A percentile compares a stretch with the other conserved stretches of the same genome.
phyloP scores from a whole-genome alignment of 2,329 filamentous ascomycete species.

The Sporothrix pseudoabietina region DNA sequence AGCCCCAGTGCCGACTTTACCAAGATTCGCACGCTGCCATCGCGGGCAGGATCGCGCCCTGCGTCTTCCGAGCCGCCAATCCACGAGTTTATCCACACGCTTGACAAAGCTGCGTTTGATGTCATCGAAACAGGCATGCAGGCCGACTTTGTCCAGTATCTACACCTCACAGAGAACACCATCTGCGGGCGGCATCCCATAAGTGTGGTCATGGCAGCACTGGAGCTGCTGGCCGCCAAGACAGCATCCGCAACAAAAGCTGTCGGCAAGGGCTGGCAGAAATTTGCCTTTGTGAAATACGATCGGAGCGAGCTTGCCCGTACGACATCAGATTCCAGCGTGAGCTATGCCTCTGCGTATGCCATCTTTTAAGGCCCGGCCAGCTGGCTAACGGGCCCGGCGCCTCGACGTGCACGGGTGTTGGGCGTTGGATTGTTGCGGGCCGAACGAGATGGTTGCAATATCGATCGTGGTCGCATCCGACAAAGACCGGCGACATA shows the following conservation, averaged over 20 bases:
- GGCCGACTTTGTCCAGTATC: slow-evolving; percentile 65
- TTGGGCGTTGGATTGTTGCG: neutral
- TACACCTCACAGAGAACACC: slow-evolving; percentile 79
- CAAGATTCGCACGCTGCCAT: slow-evolving; percentile 45
- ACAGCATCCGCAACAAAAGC: neutral
- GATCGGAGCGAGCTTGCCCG: slow-evolving; percentile 78
- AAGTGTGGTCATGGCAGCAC: slow-evolving; percentile 83
- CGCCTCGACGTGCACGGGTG: neutral
- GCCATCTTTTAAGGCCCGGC: slow-evolving; percentile 62
- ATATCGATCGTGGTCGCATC: neutral
- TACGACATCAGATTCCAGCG: slow-evolving; percentile 72
- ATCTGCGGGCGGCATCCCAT: slow-evolving; percentile 96
- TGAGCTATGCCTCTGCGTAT: slow-evolving; percentile 94
- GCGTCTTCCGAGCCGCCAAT: slow-evolving; percentile 58
- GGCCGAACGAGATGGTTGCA: neutral
- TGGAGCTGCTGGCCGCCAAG: slow-evolving; percentile 64
- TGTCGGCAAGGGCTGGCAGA: neutral
- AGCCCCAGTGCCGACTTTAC: slow-evolving; percentile 52
- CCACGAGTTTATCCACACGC: slow-evolving; percentile 77
- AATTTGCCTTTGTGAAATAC: slow-evolving; percentile 82
- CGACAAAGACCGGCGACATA: too few relatives aligned
- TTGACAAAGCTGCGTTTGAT: slow-evolving; percentile 82
- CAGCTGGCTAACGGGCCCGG: too few relatives aligned
- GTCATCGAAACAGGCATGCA: slow-evolving; percentile 79
- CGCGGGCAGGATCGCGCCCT: slow-evolving; percentile 37